A percentile compares a stretch with the other conserved stretches of the same genome.
Conservation (phyloP, 106 monocot genomes). For the Ottelia alismoides region DNA sequence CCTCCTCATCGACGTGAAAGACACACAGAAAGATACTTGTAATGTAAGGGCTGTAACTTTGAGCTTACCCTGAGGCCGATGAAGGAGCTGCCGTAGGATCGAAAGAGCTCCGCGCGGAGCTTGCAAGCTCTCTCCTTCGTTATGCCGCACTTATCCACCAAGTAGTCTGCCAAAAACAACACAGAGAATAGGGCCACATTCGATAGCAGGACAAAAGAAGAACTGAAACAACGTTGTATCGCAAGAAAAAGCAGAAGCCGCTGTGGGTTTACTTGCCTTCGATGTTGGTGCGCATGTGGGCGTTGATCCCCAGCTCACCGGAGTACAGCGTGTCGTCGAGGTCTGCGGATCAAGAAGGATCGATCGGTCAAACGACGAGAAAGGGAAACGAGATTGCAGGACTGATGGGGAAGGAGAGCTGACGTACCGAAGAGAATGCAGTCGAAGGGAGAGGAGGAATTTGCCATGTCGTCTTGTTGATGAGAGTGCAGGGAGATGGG, state of each 20-base stretch:
- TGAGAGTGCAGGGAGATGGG: too few species aligned
- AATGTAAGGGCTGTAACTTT: too few species aligned
- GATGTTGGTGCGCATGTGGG: constrained; percentile 48
- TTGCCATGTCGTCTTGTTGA: too few species aligned
- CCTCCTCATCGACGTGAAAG: too few species aligned
- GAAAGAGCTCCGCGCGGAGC: constrained; percentile 72
- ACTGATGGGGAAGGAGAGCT: background rate
- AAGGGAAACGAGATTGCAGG: background rate
- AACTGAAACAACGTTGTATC: too few species aligned
- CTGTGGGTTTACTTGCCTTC: too few species aligned
- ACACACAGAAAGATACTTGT: too few species aligned
- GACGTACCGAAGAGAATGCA: constrained; percentile 73
- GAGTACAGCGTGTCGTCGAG: constrained; percentile 89
- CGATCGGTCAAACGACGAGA: background rate
- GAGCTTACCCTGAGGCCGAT: constrained; percentile 51
- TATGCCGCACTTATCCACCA: constrained; percentile 31
- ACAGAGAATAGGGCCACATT: too few species aligned
- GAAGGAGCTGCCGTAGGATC: constrained; percentile 65
- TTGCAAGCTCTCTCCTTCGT: constrained; percentile 28
- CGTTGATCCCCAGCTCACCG: constrained; percentile 34
- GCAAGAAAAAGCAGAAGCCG: too few species aligned
- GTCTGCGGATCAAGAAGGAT: constrained; percentile 34
- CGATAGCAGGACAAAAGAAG: too few species aligned
- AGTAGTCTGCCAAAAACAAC: constrained; percentile 36
- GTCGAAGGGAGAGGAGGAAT: constrained; percentile 35